Percentiles rank a stretch among this genome's conserved stretches.
Evolutionary conservation across 768 basidiomycete species (phyloP).

Genomic region (Collybia nuda): DNA sequence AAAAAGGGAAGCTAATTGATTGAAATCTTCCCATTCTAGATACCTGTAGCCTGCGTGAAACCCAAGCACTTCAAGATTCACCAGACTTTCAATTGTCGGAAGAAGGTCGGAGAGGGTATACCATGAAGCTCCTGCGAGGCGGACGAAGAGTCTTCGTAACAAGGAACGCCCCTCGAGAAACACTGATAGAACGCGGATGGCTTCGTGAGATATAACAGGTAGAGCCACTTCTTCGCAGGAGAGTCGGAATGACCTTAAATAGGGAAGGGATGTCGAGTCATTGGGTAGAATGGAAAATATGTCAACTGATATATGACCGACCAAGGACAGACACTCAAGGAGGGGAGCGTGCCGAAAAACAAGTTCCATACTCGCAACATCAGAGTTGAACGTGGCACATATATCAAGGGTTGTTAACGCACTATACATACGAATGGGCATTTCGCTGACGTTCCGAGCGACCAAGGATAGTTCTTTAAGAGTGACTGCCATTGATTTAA

Average conservation of each 20-base stretch:
- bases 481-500: constrained; percentile 7
- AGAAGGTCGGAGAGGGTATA: constrained; percentile 19
- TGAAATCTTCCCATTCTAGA: constrained; percentile 22
- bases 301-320: constrained; percentile 27
- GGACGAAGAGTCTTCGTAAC: constrained; percentile 33
- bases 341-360: constrained; percentile 29
- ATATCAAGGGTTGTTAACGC: constrained; percentile 32
- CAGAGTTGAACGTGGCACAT: constrained; percentile 23
- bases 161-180: constrained; percentile 28
- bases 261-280: constrained; percentile 25
- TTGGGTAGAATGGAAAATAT: constrained; percentile 29
- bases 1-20: constrained; percentile 21
- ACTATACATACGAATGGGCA: constrained; percentile 32
- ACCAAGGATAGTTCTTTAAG: constrained; percentile 25
- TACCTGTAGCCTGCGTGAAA: constrained; percentile 32
- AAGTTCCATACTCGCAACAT: constrained; percentile 31
- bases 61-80: constrained; percentile 32
- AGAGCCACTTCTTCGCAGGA: constrained; percentile 25
- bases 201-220: constrained; percentile 7
- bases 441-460: constrained; percentile 22
- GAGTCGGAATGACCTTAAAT: constrained; percentile 34
- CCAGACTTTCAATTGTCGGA: constrained; percentile 22
- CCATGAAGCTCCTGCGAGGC: constrained; percentile 26
- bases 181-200: constrained; percentile 18
- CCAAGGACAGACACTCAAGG: constrained; percentile 36